Evolutionary conservation across 495 filamentous ascomycete species (phyloP).

Genomic region (Aspergillus indologenus): DNA sequence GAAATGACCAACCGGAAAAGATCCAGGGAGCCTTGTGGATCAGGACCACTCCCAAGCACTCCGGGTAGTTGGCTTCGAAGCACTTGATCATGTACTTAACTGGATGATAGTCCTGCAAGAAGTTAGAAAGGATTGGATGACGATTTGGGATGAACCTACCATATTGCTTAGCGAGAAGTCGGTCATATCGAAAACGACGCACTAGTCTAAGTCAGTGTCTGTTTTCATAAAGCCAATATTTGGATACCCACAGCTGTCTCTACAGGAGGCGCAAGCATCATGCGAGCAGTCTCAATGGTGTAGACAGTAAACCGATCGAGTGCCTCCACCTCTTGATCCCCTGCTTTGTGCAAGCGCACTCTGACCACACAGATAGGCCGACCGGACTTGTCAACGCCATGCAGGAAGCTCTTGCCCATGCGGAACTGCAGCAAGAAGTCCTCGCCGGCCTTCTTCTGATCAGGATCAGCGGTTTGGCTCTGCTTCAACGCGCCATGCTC

Average conservation of each 20-base stretch:
- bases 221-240: neutral
- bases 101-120: constrained; percentile 77
- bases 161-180: constrained; percentile 91
- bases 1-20: constrained; percentile 69
- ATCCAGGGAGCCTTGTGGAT: constrained; percentile 97
- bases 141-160: constrained; percentile 47
- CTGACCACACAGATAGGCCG: constrained; percentile 86
- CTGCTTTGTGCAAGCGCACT: constrained; percentile 73
- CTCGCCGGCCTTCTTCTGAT: constrained; percentile 62
- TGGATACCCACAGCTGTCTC: constrained; percentile 79
- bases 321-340: constrained; percentile 75
- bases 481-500: constrained; percentile 64
- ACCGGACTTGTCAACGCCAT: constrained; percentile 80
- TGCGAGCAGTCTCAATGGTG: constrained; percentile 85
- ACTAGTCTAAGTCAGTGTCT: constrained; percentile 38
- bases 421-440: constrained; percentile 84
- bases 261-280: constrained; percentile 73
- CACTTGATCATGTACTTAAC: constrained; percentile 99
- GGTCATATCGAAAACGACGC: constrained; percentile 93
- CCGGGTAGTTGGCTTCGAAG: constrained; percentile 98
- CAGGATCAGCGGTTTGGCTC: constrained; percentile 51
- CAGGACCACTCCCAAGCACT: constrained; percentile 85
- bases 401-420: constrained; percentile 93
- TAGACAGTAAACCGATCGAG: constrained; percentile 91
- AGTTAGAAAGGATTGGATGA: constrained; percentile 14